Conservation (phyloP, 2,329 filamentous ascomycete species). For the Penicillium sp. region DNA sequence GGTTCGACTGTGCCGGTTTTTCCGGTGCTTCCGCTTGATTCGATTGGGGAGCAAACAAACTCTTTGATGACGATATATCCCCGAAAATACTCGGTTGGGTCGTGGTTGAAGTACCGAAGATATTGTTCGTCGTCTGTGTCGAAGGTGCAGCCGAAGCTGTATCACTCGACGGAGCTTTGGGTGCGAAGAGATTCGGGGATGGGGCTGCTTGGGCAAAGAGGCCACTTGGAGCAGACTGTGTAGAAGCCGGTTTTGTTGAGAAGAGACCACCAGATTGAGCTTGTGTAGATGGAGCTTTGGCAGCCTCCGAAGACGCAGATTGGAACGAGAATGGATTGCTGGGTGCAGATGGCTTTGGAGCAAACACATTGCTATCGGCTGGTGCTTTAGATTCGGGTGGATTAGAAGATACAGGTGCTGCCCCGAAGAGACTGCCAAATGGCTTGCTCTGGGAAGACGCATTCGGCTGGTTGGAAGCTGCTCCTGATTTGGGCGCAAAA, state of each 20-base stretch:
- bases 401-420: too few species aligned
- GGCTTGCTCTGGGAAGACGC: background rate
- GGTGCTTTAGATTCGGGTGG: background rate
- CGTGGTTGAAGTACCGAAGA: background rate
- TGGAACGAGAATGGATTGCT: background rate
- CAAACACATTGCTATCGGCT: slow-evolving; percentile 3
- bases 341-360: slow-evolving; percentile 3
- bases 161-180: too few species aligned
- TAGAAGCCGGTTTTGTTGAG: slow-evolving; percentile 9
- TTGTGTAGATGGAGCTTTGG: slow-evolving; percentile 10
- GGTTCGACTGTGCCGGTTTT: slow-evolving; percentile 6
- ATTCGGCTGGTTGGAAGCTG: background rate
- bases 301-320: slow-evolving; percentile 3
- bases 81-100: too few species aligned
- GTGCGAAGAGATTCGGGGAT: background rate
- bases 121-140: too few species aligned
- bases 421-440: background rate
- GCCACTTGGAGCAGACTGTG: background rate
- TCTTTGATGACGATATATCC: too few species aligned
- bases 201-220: background rate
- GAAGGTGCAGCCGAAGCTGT: too few species aligned
- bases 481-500: slow-evolving; percentile 1
- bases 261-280: slow-evolving; percentile 24
- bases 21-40: background rate
- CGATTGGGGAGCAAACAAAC: too few species aligned